Evolutionary conservation across 306 rosid genomes (phyloP).

Genomic region (Cucurbita moschata): DNA sequence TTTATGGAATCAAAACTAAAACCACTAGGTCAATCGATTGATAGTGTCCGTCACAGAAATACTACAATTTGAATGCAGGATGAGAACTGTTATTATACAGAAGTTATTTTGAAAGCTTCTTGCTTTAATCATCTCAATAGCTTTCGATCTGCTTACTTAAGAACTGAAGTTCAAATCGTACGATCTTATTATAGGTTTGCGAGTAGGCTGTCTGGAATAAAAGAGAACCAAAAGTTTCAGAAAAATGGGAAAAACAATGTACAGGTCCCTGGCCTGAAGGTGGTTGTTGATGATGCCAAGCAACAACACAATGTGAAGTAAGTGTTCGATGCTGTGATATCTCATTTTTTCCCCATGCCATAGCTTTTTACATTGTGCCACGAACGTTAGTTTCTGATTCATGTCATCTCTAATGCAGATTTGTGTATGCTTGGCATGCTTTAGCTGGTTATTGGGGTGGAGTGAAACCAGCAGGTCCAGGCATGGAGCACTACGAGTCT

Average conservation of each 20-base stretch:
- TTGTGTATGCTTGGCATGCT: constrained; percentile 94
- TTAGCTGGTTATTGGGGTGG: constrained; percentile 99
- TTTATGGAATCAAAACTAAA: no score
- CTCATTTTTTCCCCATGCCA: not conserved
- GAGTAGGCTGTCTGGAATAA: constrained; percentile 70
- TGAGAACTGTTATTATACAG: no score
- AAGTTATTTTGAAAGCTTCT: no score
- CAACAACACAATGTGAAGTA: constrained; percentile 78
- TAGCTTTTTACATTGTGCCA: not conserved
- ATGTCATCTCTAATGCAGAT: constrained; percentile 25
- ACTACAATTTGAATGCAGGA: no score
- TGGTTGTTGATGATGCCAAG: constrained; percentile 69
- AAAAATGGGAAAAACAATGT: constrained; percentile 36
- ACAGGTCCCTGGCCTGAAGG: constrained; percentile 63
- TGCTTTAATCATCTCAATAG: no score
- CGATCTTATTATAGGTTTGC: constrained; percentile 50
- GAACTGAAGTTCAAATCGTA: no score
- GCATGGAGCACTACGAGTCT: constrained; percentile 87
- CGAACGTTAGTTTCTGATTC: not conserved
- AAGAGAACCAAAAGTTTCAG: constrained; percentile 68
- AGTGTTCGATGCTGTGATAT: constrained; percentile 6
- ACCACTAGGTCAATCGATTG: no score
- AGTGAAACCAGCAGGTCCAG: constrained; percentile 75
- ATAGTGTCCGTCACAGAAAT: no score
- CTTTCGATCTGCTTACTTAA: no score